Evolutionary conservation across 129 eudicot species (phyloP), one percentile per base, ranked within the genome.

Genomic region (Silybum marianum): DNA sequence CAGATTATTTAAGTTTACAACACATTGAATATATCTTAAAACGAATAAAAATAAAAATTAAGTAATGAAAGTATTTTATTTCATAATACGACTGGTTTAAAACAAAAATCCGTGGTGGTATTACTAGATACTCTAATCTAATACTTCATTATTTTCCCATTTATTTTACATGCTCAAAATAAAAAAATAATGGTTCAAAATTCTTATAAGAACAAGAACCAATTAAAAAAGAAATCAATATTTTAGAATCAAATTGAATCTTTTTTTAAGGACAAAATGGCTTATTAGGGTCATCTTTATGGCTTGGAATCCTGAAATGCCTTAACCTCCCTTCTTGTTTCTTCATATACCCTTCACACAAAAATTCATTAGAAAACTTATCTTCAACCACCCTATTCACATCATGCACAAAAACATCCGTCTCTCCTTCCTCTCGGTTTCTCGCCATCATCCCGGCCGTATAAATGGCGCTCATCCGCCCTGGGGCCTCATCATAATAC

Each of bases 301-400:
- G 93, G 76, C 99, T 95, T 32, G 98, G 99, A 18, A 95, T 87
- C 65, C 84, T 88, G 70, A 95, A 95, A 54, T 95, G 99, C 91
- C 99, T 92, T 72, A 95, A 78, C 79, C 99, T 89, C 58, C 99
- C 99, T 30, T 88, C 97, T 87, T 95, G 97, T 82, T 84, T 92
- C 90, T 85, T 90, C 98, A 92, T 84, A 65, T 95, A 95, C 21
- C 93, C 98, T 78, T 95, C 93, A 86, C 99, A 95, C 80, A 95
- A 83, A 72, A 95, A 92, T 74, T 89, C 95, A 81, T 60, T 92
- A 3, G 99, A 95, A 65, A 90, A 95, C 88, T 88, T 89, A 73
- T 95, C 99, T 80, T 95, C 99, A 48, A 95, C 98, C 34, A 86
- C 98, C 84, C 99, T 89, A 73, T 95, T 95, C 87, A 95, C 99